These are phyloP conservation scores for Tetrastigma voinierianum DNA, from an alignment of 164 flowering plant species.

Conservation along the genomic window DNA sequence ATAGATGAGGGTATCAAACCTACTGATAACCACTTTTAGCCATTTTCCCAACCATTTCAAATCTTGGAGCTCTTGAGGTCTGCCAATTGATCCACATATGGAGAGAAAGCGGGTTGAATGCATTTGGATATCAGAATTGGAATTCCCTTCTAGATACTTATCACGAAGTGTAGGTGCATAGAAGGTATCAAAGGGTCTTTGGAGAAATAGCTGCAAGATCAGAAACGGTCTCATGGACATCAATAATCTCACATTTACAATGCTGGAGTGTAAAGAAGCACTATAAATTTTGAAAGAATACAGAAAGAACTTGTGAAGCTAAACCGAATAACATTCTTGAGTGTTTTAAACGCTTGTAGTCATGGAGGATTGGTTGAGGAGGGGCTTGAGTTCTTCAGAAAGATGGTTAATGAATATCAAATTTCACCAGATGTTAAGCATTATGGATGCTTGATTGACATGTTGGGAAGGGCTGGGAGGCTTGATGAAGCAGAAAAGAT, in stretches of 20 bases:
- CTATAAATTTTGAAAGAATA: slow-evolving; percentile 39
- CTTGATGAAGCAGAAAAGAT: slow-evolving; percentile 57
- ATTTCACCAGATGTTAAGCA: slow-evolving; percentile 49
- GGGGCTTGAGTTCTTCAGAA: slow-evolving; percentile 45
- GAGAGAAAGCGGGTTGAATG: slow-evolving; percentile 43
- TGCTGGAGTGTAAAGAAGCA: slow-evolving; percentile 55
- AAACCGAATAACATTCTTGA: slow-evolving; percentile 52
- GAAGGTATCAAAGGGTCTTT: slow-evolving; percentile 32
- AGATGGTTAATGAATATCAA: slow-evolving; percentile 36
- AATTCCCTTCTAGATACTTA: slow-evolving; percentile 38
- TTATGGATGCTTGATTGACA: slow-evolving; percentile 55
- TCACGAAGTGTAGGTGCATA: slow-evolving; percentile 45
- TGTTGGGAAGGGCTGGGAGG: slow-evolving; percentile 60
- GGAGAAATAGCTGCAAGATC: slow-evolving; percentile 23
- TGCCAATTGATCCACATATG: slow-evolving; percentile 49
- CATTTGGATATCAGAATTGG: slow-evolving; percentile 37
- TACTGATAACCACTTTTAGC: slow-evolving; percentile 47
- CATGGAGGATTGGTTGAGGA: slow-evolving; percentile 67
- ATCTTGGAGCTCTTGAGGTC: slow-evolving; percentile 29
- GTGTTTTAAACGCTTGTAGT: slow-evolving; percentile 60
- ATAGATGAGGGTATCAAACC: slow-evolving; percentile 34
- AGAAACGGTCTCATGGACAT: slow-evolving; percentile 50
- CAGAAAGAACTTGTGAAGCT: slow-evolving; percentile 36
- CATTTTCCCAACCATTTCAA: slow-evolving; percentile 50
- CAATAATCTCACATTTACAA: slow-evolving; percentile 49